Base-by-base conservation (phyloP, 176 grass and related monocot genomes). In the Carex scoparia region DNA sequence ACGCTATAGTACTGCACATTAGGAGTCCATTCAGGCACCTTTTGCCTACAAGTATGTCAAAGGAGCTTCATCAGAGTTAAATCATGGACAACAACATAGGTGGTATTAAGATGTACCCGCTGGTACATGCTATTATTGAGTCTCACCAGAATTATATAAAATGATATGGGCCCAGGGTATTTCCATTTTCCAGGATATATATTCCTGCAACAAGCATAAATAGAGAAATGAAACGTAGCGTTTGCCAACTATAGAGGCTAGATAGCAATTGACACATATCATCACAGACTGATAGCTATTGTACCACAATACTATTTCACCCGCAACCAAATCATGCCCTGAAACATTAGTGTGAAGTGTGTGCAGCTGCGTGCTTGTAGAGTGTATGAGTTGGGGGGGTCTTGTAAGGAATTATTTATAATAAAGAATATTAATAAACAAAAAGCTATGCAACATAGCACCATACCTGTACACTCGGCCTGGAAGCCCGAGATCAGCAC, bases 11-110 rank as follows among this genome's bases (percentile, higher is more conserved):
- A 96, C 90, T 99, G 93, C 69, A 99, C 97, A 84, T 96, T 89
- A 56, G 97, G 97, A 23, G 97, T 96, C 97, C 97, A 99, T 71
- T 99, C 97, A 0, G 97, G 97, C 84, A 96, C 91, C 57, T 92
- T 99, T 48, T 94, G 93, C 73, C 74, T 79, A 56, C 51, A 79
- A 5, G 13, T 10, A 76, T 58, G 19, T 7, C 30, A 79, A 78
- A 79, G 28, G 30, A 79, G 58, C 27, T 56, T 57, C 7, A 58
- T 79, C 74, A 79, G 49, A 35, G 53, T 18, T 57, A 18, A 58
- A 58, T 79, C 74, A 57, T 56, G 28, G 28, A 35, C 48, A 79
- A 79, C 14, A 79, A 79, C 74, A 53, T 79, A 79, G 74, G 30
- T 35, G 23, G 53, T 58, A 78, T 79, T 51, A 56, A 58, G 74